phyloP scores from a whole-genome alignment of 2,329 filamentous ascomycete species.

The Torrubiella hemipterigena region DNA sequence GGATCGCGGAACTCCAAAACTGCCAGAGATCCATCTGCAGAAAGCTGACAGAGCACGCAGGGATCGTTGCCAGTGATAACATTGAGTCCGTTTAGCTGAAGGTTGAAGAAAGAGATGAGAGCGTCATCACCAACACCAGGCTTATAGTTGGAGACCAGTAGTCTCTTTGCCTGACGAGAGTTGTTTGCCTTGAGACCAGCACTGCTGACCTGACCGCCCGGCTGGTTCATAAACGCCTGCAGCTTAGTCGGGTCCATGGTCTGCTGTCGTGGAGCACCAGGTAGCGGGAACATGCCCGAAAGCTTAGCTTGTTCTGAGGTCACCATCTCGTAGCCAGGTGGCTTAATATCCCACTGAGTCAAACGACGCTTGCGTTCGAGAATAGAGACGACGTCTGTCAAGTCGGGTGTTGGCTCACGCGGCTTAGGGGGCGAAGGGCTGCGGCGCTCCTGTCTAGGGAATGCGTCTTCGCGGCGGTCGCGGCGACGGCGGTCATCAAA shows the following conservation, averaged over 20 bases:
- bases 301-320: constrained; percentile 97
- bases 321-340: constrained; percentile 93
- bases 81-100: constrained; percentile 94
- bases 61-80: constrained; percentile 75
- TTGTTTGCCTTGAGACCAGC: constrained; percentile 85
- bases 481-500: constrained; percentile 38
- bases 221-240: constrained; percentile 91
- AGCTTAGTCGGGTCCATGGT: constrained; percentile 90
- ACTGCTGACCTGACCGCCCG: constrained; percentile 57
- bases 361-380: constrained; percentile 79
- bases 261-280: constrained; percentile 87
- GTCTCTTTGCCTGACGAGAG: constrained; percentile 84
- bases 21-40: constrained; percentile 68
- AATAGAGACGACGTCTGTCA: constrained; percentile 75
- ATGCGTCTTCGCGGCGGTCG: constrained; percentile 27
- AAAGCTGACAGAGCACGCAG: constrained; percentile 72
- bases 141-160: constrained; percentile 79
- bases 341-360: constrained; percentile 99
- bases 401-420: constrained; percentile 88
- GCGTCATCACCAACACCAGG: constrained; percentile 60
- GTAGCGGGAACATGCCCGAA: constrained; percentile 97
- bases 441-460: constrained; percentile 40
- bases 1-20: constrained; percentile 83
- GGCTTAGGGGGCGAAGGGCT: constrained; percentile 80
- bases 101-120: constrained; percentile 80